Percentiles rank a stretch among this genome's conserved stretches.
Evolutionary conservation across 345 rosid genomes (phyloP).

Genomic region (Lagerstroemia speciosa): DNA sequence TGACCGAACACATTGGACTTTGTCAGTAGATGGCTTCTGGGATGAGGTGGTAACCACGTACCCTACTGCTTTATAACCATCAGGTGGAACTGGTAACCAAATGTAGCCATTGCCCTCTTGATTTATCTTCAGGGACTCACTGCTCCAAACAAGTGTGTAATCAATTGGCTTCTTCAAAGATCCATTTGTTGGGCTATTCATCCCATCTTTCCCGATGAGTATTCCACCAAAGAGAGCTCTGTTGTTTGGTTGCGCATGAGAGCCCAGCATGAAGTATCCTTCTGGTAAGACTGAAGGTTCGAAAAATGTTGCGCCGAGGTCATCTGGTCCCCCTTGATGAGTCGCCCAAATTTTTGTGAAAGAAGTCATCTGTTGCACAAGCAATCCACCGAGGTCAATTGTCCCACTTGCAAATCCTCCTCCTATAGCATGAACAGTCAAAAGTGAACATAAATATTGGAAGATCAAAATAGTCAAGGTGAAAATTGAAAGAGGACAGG

Average conservation of each 20-base stretch:
- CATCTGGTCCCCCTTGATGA: slow-evolving; percentile 13
- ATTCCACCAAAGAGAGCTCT: slow-evolving; percentile 15
- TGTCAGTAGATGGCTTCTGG: slow-evolving; percentile 17
- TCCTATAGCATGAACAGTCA: slow-evolving; percentile 20
- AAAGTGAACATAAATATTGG: neutral
- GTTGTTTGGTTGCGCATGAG: slow-evolving; percentile 18
- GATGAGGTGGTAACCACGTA: slow-evolving; percentile 14
- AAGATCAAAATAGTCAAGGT: neutral
- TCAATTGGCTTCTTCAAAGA: slow-evolving; percentile 11
- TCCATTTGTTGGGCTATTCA: slow-evolving; percentile 6
- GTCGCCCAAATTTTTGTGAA: slow-evolving; percentile 14
- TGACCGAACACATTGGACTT: slow-evolving; percentile 16
- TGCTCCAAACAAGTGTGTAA: slow-evolving; percentile 16
- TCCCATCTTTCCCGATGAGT: slow-evolving; percentile 17
- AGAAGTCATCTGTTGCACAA: slow-evolving; percentile 6
- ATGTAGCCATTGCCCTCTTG: slow-evolving; percentile 14
- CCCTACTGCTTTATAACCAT: slow-evolving; percentile 20
- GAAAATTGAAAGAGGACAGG: neutral
- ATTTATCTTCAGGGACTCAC: slow-evolving; percentile 6
- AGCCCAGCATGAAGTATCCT: slow-evolving; percentile 20
- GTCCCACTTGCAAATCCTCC: slow-evolving; percentile 17
- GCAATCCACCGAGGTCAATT: slow-evolving; percentile 15
- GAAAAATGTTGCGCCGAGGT: slow-evolving; percentile 14
- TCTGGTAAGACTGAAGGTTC: slow-evolving; percentile 19
- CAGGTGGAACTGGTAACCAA: slow-evolving; percentile 17